These are phyloP conservation scores for Rauvolfia tetraphylla DNA, from an alignment of 257 asterid species.

Conservation along the genomic window DNA sequence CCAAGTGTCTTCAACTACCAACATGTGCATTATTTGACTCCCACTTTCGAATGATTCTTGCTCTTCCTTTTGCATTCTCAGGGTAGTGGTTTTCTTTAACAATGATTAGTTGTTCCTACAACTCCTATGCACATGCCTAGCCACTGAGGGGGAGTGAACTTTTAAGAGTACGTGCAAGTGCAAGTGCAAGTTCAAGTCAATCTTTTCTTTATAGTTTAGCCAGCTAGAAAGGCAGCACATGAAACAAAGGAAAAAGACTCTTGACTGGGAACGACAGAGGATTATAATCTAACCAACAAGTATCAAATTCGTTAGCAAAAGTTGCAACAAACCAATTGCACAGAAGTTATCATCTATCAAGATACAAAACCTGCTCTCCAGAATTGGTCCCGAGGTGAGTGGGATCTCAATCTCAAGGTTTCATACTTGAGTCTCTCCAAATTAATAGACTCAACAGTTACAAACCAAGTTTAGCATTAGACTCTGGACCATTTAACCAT, in stretches of 20 bases:
- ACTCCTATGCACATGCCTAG: slow-evolving; percentile 52
- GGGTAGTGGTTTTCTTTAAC: slow-evolving; percentile 7
- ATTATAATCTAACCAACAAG: slow-evolving; percentile 8
- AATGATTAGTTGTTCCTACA: slow-evolving; percentile 47
- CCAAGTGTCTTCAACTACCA: slow-evolving; percentile 46
- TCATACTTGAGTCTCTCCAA: background rate
- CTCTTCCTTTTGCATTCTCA: slow-evolving; percentile 15
- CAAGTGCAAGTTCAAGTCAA: slow-evolving; percentile 6
- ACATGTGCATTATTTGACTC: slow-evolving; percentile 60
- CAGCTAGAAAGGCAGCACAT: slow-evolving; percentile 37
- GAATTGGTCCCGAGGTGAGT: background rate
- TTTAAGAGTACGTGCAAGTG: slow-evolving; percentile 18
- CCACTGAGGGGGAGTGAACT: slow-evolving; percentile 27
- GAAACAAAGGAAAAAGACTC: slow-evolving; percentile 39
- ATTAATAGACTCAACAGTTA: background rate
- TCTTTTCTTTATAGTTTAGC: slow-evolving; percentile 30
- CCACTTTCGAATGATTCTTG: slow-evolving; percentile 18
- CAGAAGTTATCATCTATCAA: slow-evolving; percentile 11
- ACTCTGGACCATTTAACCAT: background rate
- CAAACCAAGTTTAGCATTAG: background rate
- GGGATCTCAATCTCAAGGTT: background rate
- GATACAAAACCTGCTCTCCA: slow-evolving; percentile 7
- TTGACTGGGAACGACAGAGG: slow-evolving; percentile 56
- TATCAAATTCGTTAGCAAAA: slow-evolving; percentile 15
- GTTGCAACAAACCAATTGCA: slow-evolving; percentile 8